Base-by-base conservation (phyloP, 2,329 filamentous ascomycete species). In the Trichoderma breve region DNA sequence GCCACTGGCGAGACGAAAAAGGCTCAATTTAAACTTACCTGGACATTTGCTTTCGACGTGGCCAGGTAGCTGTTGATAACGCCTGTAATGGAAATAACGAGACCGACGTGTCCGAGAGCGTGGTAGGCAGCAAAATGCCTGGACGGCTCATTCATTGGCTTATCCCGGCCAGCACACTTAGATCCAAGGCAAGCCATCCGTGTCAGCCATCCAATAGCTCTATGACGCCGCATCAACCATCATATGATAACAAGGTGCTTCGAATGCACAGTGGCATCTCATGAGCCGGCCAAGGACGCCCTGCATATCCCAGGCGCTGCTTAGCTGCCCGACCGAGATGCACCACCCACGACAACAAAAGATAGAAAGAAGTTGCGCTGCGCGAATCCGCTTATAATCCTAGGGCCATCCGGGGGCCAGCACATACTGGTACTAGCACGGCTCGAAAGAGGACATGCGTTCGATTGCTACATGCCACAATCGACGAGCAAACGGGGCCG, bases 281-380 rank as follows among this genome's bases (percentile, higher is more conserved):
- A 51, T 60, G 60, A 32, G 55, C n/a, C 51, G 34, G 28, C 55
- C 36, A 26, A 21, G n/a, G 65, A 12, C 66, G 47, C 34, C 66
- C 36, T 61, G 43, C 26, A 28, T 53, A 53, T 47, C 55, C 28
- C 55, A 43, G 61, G 26, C 32, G 39, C 66, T 61, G 66, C 66
- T 69, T 69, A 18, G 67, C 67, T 70, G 67, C 67, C 67, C 39
- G 57, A 70, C 67, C 53, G 21, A 32, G 30, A 18, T 28, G 39
- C 24, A 3, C n/a, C n/a, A n/a, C n/a, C n/a, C n/a, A n/a, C n/a
- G n/a, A n/a, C n/a, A n/a, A n/a, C 51, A 21, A 61, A 8, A 26
- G n/a, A 39, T 39, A 51, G 36, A 34, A 32, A 30, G 21, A 30
- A 6, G 18, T 57, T 47, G 53, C 34, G 53, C 51, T 21, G 66